phyloP scores from a whole-genome alignment of 495 filamentous ascomycete species.

The Penicillium flavigenum region DNA sequence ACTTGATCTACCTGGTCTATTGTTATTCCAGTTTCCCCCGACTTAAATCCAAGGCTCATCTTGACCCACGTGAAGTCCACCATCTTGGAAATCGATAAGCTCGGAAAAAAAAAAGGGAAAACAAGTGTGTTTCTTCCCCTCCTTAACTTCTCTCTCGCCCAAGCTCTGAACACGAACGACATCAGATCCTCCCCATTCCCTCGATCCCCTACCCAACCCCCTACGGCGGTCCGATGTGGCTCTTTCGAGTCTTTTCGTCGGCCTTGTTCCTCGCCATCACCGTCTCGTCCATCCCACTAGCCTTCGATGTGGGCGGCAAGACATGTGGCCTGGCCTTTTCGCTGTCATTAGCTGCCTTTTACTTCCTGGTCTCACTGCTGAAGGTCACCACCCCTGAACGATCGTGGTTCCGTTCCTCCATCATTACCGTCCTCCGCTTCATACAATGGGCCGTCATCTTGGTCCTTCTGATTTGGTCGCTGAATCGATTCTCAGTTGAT shows the following conservation, averaged over 20 bases:
- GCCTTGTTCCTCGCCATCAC: slow-evolving; percentile 81
- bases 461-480: slow-evolving; percentile 84
- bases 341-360: slow-evolving; percentile 80
- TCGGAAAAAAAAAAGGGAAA: slow-evolving; percentile 21
- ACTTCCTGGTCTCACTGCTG: slow-evolving; percentile 80
- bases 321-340: slow-evolving; percentile 92
- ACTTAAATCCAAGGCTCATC: no score
- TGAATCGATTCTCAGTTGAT: slow-evolving; percentile 92
- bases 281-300: slow-evolving; percentile 88
- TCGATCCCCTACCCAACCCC: slow-evolving; percentile 9
- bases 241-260: slow-evolving; percentile 69
- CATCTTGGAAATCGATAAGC: slow-evolving; percentile 21
- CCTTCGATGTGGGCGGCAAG: slow-evolving; percentile 95
- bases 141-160: slow-evolving; percentile 4
- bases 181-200: background rate
- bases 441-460: slow-evolving; percentile 84
- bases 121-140: slow-evolving; percentile 19
- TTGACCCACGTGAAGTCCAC: slow-evolving; percentile 22
- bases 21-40: no score
- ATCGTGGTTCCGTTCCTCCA: slow-evolving; percentile 68
- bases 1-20: background rate
- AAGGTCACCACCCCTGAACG: slow-evolving; percentile 77
- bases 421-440: slow-evolving; percentile 62
- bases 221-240: slow-evolving; percentile 55
- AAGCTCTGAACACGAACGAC: slow-evolving; percentile 5